phyloP scores from a whole-genome alignment of 2,329 filamentous ascomycete species.

The Nemania bipapillata region DNA sequence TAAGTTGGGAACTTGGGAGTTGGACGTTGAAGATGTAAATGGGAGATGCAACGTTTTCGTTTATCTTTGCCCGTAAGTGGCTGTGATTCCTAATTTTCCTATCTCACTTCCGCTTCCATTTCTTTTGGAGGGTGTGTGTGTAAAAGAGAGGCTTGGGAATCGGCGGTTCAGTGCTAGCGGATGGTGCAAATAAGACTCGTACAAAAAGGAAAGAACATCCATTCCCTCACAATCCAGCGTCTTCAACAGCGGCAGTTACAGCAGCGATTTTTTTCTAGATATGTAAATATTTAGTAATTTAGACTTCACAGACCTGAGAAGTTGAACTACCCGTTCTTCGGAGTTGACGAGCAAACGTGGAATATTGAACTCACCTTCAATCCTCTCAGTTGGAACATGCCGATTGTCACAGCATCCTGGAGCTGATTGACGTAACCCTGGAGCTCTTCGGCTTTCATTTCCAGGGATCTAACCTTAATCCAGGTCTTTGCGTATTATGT shows the following conservation, averaged over 20 bases:
- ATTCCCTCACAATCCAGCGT: not conserved
- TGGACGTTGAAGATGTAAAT: too few relatives aligned
- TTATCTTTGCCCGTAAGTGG: too few relatives aligned
- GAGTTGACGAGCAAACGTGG: too few relatives aligned
- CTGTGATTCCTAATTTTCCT: too few relatives aligned
- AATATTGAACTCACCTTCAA: slow-evolving; percentile 20
- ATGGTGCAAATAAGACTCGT: not conserved
- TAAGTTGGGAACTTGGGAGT: too few relatives aligned
- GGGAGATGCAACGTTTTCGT: too few relatives aligned
- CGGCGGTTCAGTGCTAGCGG: too few relatives aligned
- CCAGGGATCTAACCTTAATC: slow-evolving; percentile 5
- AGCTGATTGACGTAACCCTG: slow-evolving; percentile 28
- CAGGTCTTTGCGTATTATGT: not conserved
- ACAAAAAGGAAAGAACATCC: not conserved
- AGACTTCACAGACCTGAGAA: not conserved
- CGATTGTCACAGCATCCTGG: slow-evolving; percentile 28
- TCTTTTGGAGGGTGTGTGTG: too few relatives aligned
- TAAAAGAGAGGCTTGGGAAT: too few relatives aligned
- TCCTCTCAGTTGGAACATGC: slow-evolving; percentile 22
- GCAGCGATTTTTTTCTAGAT: not conserved
- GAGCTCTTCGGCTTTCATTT: slow-evolving; percentile 19
- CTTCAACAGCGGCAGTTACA: not conserved
- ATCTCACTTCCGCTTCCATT: too few relatives aligned
- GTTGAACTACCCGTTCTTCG: not conserved
- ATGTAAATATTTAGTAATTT: not conserved